Base-by-base conservation (phyloP, 441 rosid genomes). In the Euphorbia corollata region DNA sequence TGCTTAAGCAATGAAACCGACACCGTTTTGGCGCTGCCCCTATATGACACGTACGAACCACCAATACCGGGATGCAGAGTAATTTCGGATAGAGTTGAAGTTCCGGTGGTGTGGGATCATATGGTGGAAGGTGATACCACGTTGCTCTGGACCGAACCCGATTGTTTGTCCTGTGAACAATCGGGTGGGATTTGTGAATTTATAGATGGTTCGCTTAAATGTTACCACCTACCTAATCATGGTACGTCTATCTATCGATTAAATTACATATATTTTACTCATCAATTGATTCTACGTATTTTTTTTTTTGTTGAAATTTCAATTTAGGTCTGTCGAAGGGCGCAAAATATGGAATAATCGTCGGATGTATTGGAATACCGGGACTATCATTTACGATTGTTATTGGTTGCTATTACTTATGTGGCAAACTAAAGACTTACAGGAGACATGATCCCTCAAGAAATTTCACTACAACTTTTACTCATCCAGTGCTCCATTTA, bases 311-410 rank as follows among this genome's bases (percentile, higher is more conserved):
- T 64, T 64, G 30, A 54, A 32, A 32, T 65, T 30, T 1, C 23
- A 13, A 6, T 4, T n/a, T 19, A 50, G 54, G 75, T 16, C 59
- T 77, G 7, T 59, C 83, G 16, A 78, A 80, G 39, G 63, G 75
- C 62, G 82, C 79, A 61, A 81, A 75, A 24, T 85, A 78, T 61
- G 85, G 83, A 19, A 47, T 81, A 24, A 59, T 65, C 43, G 39
- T 74, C 8, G 87, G 85, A 8, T n/a, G 20, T 16, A 48, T 69
- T 36, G 89, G 85, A 58, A 73, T 74, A 36, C 85, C 84, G 13
- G 82, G 72, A 13, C 59, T 84, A 4, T 19, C 79, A 20, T 76
- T 81, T 73, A 47, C 79, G 5, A 58, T 82, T 8, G 84, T 85
- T 6, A 45, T 80, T 2, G 56, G 43, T 13, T 69, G 76, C n/a